Conservation (phyloP, 192 early-diverging fungal species). For the Mortierella claussenii region DNA sequence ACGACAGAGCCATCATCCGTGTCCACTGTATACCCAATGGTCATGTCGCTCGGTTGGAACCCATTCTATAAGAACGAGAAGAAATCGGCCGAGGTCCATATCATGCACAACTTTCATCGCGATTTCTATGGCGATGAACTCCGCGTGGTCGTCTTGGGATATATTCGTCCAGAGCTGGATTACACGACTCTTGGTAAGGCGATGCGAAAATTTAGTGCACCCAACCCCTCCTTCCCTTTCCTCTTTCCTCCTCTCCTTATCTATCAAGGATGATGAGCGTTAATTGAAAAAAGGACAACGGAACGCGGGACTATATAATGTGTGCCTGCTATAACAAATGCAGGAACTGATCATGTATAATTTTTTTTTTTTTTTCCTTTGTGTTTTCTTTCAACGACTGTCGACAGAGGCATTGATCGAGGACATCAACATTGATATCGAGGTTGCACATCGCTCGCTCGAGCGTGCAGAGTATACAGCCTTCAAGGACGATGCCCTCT, state of each 20-base stretch:
- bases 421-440: constrained; percentile 94
- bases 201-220: not conserved
- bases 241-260: constrained; percentile 3
- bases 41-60: constrained; percentile 99
- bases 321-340: too few relatives aligned
- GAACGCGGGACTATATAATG: too few relatives aligned
- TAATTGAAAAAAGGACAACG: not conserved
- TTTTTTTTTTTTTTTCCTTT: constrained; percentile 2
- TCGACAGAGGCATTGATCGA: constrained; percentile 82
- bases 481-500: constrained; percentile 54
- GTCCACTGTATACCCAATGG: constrained; percentile 88
- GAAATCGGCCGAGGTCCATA: constrained; percentile 96
- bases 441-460: constrained; percentile 77
- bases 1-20: constrained; percentile 26
- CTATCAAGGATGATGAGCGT: too few relatives aligned
- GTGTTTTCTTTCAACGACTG: not conserved
- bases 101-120: constrained; percentile 84
- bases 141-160: constrained; percentile 85
- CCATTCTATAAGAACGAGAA: constrained; percentile 98
- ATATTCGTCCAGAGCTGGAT: constrained; percentile 90
- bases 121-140: constrained; percentile 95
- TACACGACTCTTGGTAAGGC: constrained; percentile 83
- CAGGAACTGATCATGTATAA: not conserved
- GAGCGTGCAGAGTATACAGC: constrained; percentile 65
- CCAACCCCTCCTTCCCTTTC: constrained; percentile 3